Base-by-base conservation (phyloP, 192 early-diverging fungal species). In the Linnemannia hyalina region DNA sequence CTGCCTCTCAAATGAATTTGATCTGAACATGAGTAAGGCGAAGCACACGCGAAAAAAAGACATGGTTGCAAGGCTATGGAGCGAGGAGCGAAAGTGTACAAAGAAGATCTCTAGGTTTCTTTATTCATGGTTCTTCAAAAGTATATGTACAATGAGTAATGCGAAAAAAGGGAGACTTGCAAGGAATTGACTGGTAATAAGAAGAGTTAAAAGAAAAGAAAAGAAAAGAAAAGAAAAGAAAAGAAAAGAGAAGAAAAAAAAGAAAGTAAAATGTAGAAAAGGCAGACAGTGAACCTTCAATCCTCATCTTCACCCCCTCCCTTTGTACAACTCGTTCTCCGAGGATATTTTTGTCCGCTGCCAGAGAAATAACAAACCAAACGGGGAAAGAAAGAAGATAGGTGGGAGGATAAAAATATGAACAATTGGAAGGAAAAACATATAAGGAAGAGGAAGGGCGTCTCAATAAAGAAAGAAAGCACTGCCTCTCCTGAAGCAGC, bases 301-400 rank as follows among this genome's bases (percentile, higher is more conserved):
- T 65, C 60, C 60, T 63, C 60, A 32, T 26, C 60, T 65, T 23
- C 29, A 13, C 60, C 29, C 20, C n/a, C 11, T 32, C 60, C 1
- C 60, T 35, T 65, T 65, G 26, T 29, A 65, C 26, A 32, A 32
- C 29, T 26, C 46, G 29, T 29, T 29, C 42, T 46, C 72, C 8
- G 44, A 73, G 72, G 44, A 47, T 32, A 73, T 46, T 73, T 73
- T 49, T 49, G 41, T 73, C 73, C 73, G 52, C 73, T 38, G 54
- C 29, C 16, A 55, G 26, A 55, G 18, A 35, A 55, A 55, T 29
- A 13, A 46, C 44, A 46, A 32, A 47, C 15, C 72, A 52, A 29
- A 41, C 5, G 29, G 15, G 23, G 44, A 49, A 46, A 73, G 42
- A 47, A 40, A 44, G 36, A 10, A 60, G n/a, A n/a, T 26, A 60